Percentiles rank a stretch among this genome's conserved stretches.
phyloP scores from a whole-genome alignment of 352 stramenopile species.

The Globisporangium alternatum region DNA sequence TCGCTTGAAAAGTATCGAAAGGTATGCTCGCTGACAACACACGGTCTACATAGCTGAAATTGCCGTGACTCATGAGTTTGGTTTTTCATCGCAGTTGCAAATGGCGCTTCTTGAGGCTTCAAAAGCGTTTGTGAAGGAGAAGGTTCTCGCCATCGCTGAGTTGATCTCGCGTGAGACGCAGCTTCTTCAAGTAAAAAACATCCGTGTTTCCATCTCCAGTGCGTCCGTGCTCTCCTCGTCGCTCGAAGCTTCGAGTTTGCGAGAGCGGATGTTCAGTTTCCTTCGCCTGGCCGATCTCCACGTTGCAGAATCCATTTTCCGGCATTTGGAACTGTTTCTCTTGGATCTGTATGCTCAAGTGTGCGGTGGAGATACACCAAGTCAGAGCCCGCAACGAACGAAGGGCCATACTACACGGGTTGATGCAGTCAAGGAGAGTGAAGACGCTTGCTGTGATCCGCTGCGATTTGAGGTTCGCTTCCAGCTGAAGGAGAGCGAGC shows the following conservation, averaged over 20 bases:
- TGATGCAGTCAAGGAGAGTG: neutral
- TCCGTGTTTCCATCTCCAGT: neutral
- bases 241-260: slow-evolving; percentile 29
- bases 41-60: neutral
- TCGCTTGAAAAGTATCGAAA: slow-evolving; percentile 11
- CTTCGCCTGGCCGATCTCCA: slow-evolving; percentile 45
- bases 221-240: slow-evolving; percentile 12
- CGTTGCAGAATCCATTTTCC: slow-evolving; percentile 40
- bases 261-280: slow-evolving; percentile 57
- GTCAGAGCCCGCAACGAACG: neutral
- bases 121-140: slow-evolving; percentile 16
- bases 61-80: neutral
- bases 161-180: slow-evolving; percentile 20
- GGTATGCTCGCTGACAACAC: neutral
- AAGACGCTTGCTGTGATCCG: neutral
- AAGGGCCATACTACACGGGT: neutral
- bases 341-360: slow-evolving; percentile 29
- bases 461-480: slow-evolving; percentile 3
- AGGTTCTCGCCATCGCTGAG: slow-evolving; percentile 23
- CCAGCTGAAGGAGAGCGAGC: neutral
- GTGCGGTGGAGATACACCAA: slow-evolving; percentile 21
- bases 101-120: slow-evolving; percentile 14
- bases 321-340: slow-evolving; percentile 33
- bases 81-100: slow-evolving; percentile 18
- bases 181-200: slow-evolving; percentile 17